Percentiles rank a stretch among this genome's conserved stretches.
These are phyloP conservation scores for Moricandia moricandioides DNA, from an alignment of 345 rosid genomes.

Conservation along the genomic window DNA sequence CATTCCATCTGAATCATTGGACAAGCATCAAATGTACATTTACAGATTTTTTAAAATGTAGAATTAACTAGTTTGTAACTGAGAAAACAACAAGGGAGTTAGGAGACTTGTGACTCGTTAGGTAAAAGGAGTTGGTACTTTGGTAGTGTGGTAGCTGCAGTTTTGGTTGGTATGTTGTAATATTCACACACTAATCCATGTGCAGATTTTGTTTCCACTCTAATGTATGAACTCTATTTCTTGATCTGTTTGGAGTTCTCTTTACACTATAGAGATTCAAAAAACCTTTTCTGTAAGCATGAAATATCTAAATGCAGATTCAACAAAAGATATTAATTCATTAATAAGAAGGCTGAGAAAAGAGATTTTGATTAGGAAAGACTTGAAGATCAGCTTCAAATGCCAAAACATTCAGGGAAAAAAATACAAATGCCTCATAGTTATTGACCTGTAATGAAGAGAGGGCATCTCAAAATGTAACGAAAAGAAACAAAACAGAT, in stretches of 20 bases:
- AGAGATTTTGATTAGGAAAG: slow-evolving; percentile 13
- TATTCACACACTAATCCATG: slow-evolving; percentile 25
- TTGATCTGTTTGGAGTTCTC: neutral
- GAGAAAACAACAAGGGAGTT: neutral
- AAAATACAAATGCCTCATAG: slow-evolving; percentile 28
- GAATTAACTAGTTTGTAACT: slow-evolving; percentile 17
- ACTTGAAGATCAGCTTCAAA: slow-evolving; percentile 15
- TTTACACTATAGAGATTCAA: neutral
- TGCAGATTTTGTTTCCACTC: slow-evolving; percentile 17
- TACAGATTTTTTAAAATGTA: slow-evolving; percentile 41
- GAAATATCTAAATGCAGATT: neutral
- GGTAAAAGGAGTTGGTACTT: slow-evolving; percentile 23
- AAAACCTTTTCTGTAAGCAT: neutral
- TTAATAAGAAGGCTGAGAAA: neutral
- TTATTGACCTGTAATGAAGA: slow-evolving; percentile 22
- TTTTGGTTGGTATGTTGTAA: slow-evolving; percentile 38
- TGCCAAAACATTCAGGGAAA: slow-evolving; percentile 22
- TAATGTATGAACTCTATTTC: slow-evolving; percentile 16
- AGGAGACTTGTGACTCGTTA: slow-evolving; percentile 21
- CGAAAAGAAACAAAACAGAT: slow-evolving; percentile 11
- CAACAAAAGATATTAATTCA: neutral
- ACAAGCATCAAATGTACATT: slow-evolving; percentile 45
- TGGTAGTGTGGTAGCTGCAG: slow-evolving; percentile 32
- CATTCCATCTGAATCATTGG: slow-evolving; percentile 2
- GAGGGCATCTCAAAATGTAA: slow-evolving; percentile 24